phyloP scores from a whole-genome alignment of 2,329 filamentous ascomycete genomes.

The Arthrobotrys sphaeroides region DNA sequence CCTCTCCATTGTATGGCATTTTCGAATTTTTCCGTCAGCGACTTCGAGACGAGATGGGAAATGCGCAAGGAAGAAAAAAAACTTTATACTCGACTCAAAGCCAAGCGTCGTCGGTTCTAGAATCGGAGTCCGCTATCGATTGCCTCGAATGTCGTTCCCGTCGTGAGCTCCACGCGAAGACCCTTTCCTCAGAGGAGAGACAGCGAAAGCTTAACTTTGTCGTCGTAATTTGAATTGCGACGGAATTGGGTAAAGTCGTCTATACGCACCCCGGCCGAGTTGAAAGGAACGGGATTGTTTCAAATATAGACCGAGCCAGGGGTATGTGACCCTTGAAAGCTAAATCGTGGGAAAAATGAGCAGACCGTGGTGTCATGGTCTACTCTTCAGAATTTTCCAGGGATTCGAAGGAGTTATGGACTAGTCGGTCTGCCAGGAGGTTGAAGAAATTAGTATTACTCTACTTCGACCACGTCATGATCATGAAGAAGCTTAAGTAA shows the following conservation, averaged over 20 bases:
- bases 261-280: background rate
- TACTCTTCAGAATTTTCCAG: background rate
- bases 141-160: background rate
- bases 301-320: background rate
- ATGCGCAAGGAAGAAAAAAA: background rate
- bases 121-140: background rate
- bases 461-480: background rate
- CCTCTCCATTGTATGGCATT: background rate
- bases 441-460: background rate
- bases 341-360: background rate
- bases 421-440: background rate
- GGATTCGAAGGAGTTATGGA: background rate
- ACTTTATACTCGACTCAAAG: background rate
- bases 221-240: background rate
- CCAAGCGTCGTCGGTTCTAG: background rate
- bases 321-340: background rate
- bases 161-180: constrained; percentile 2
- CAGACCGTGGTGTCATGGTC: constrained; percentile 8
- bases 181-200: background rate
- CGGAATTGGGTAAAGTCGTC: constrained; percentile 7
- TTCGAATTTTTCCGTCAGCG: background rate
- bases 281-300: constrained; percentile 2
- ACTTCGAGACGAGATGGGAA: background rate
- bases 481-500: background rate
- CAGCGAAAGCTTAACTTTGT: background rate